phyloP scores from a whole-genome alignment of 129 eudicot genomes.

The Arctium minus region DNA sequence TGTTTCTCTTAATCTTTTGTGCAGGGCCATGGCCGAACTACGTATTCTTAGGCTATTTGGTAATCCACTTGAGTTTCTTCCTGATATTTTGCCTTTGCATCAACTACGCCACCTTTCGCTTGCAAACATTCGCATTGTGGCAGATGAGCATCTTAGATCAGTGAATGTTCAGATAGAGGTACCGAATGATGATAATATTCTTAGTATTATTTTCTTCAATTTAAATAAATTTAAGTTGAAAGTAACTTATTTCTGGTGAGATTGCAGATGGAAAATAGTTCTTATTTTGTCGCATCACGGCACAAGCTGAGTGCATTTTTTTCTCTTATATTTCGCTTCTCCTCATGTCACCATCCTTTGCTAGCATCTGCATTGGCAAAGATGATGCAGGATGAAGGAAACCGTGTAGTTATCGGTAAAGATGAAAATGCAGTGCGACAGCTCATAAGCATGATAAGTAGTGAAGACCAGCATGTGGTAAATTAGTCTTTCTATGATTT shows the following conservation, averaged over 20 bases:
- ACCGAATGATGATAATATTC: conserved; percentile 1
- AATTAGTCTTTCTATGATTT: conserved; percentile 11
- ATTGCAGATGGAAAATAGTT: conserved; percentile 87
- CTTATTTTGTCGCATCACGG: conserved; percentile 94
- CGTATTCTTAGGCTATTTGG: conserved; percentile 92
- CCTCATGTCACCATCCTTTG: conserved; percentile 98
- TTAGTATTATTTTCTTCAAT: neutral
- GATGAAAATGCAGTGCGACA: conserved; percentile 98
- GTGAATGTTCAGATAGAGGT: conserved; percentile 99
- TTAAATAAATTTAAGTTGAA: conserved; percentile 1
- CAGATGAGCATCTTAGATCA: conserved; percentile 86
- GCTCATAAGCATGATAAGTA: conserved; percentile 98
- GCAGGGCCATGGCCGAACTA: conserved; percentile 92
- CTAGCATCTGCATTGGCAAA: conserved; percentile 97
- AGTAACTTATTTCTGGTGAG: conserved; percentile 23
- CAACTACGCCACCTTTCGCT: conserved; percentile 95
- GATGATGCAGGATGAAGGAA: conserved; percentile 93
- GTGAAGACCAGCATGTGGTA: conserved; percentile 99
- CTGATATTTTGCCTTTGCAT: conserved; percentile 89
- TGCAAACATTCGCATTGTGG: conserved; percentile 93
- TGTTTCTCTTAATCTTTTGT: conserved; percentile 17
- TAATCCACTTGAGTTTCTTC: conserved; percentile 96
- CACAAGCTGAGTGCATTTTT: conserved; percentile 97
- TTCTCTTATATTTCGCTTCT: conserved; percentile 94
- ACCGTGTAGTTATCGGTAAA: conserved; percentile 90